Evolutionary conservation across 1,139 yeast genomes (phyloP), one percentile per base, ranked within the genome.

Genomic region (Casaregolazyma suthepensis): DNA sequence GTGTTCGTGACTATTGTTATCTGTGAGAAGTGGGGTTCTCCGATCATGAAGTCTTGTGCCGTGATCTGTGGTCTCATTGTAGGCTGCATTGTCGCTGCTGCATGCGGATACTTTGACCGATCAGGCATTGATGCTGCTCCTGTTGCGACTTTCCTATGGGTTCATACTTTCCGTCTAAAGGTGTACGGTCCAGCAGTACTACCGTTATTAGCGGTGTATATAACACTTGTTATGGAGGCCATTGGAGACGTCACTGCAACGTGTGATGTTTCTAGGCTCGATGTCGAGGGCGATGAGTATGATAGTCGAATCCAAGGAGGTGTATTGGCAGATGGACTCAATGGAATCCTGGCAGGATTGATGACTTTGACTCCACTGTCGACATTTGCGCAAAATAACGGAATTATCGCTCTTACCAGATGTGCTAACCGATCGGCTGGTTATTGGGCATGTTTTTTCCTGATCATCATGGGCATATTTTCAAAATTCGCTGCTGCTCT

Each of bases 161-260:
- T 84, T 42, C 84, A 85, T 58, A 88, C 96, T 10, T 89, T 89
- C 75, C 81, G 78, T 60, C 76, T 89, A 54, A 69, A 74, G 44
- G 80, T 89, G 9, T 87, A 89, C 63, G 96, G 88, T 1, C 96
- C 96, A 1, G 80, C 84, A 4, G 89, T 89, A 15, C 73, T 89
- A 52, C 96, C 96, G 17, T 80, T 87, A 73, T 71, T 89, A 57
- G 93, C 96, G 0, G 87, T 88, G 52, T 89, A 83, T 66, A 75
- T 87, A 26, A 88, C 85, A 44, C 72, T 87, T 63, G 84, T 87
- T 80, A 87, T 88, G 88, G 96, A 89, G 73, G 85, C 95, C 50
- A 87, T 89, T 64, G 96, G 96, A 67, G 96, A 89, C 68, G 82
- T 89, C 62, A 88, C 96, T 43, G 96, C 96, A 29, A 87, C 96